Percentiles rank a stretch among this genome's conserved stretches.
Evolutionary conservation across 1,284 basidiomycete genomes (phyloP).

Genomic region (Ceraceosorus guamensis): DNA sequence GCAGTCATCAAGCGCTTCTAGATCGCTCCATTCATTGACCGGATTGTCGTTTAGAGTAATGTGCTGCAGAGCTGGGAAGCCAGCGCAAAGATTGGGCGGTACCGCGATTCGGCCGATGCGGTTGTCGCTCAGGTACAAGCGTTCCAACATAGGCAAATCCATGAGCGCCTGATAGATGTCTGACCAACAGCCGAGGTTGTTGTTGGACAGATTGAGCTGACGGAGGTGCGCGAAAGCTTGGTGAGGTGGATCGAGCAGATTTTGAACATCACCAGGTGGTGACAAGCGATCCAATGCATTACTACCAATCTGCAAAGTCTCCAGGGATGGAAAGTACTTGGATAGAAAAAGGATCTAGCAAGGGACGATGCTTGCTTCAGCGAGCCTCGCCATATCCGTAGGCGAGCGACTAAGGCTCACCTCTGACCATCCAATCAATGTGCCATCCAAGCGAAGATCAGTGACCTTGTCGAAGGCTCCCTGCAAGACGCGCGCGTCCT

Average conservation of each 20-base stretch:
- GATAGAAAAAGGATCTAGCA: neutral
- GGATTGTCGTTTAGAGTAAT: slow-evolving; percentile 63
- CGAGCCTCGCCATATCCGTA: neutral
- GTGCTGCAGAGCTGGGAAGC: slow-evolving; percentile 56
- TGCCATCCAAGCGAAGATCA: slow-evolving; percentile 70
- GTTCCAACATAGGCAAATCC: slow-evolving; percentile 55
- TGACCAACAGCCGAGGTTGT: slow-evolving; percentile 61
- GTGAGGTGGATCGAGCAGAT: too few species aligned
- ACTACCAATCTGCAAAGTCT: slow-evolving; percentile 66
- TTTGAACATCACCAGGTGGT: too few species aligned
- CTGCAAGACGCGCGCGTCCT: neutral
- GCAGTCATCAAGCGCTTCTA: slow-evolving; percentile 70
- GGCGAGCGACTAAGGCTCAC: slow-evolving; percentile 46
- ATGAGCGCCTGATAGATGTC: slow-evolving; percentile 54
- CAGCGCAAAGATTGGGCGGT: slow-evolving; percentile 63
- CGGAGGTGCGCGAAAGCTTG: neutral
- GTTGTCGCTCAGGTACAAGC: slow-evolving; percentile 4
- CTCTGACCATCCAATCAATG: slow-evolving; percentile 64
- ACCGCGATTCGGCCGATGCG: slow-evolving; percentile 25
- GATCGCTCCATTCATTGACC: slow-evolving; percentile 59
- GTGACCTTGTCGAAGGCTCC: slow-evolving; percentile 49
- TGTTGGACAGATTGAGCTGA: slow-evolving; percentile 67
- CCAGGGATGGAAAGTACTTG: slow-evolving; percentile 57
- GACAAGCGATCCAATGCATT: slow-evolving; percentile 55
- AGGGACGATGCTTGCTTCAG: neutral